Conservation (phyloP, 768 basidiomycete genomes). For the Mycena rebaudengoi region DNA sequence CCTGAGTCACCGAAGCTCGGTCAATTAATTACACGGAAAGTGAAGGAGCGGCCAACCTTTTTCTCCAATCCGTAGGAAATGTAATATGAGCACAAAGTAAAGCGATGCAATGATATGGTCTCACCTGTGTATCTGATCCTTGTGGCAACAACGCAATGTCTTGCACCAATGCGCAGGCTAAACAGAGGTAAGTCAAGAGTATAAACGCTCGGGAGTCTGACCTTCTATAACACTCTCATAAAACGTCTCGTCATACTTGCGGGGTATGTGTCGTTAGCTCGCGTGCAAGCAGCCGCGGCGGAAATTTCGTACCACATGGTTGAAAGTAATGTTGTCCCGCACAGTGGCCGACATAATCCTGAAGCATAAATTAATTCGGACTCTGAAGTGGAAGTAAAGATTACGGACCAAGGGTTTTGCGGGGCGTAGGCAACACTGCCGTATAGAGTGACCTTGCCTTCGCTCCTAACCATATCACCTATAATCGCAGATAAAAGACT, state of each 20-base stretch:
- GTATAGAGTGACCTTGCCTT: conserved; percentile 74
- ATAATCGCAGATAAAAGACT: conserved; percentile 82
- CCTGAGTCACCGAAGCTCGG: conserved; percentile 45
- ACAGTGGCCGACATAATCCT: conserved; percentile 90
- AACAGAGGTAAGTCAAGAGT: neutral
- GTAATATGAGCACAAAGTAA: too few relatives aligned
- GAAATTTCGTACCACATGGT: conserved; percentile 54
- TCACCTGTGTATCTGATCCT: too few relatives aligned
- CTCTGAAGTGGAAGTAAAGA: neutral
- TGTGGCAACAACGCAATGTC: conserved; percentile 83
- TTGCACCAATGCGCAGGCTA: conserved; percentile 85
- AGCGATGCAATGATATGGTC: too few relatives aligned
- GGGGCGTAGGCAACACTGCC: conserved; percentile 85
- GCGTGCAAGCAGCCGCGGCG: too few relatives aligned
- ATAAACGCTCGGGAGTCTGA: conserved; percentile 40
- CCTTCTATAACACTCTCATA: conserved; percentile 87
- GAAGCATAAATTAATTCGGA: neutral
- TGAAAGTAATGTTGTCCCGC: conserved; percentile 92
- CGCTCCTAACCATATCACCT: conserved; percentile 83
- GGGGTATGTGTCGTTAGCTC: neutral
- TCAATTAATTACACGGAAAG: neutral
- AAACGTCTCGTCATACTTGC: conserved; percentile 81
- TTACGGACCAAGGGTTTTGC: conserved; percentile 90
- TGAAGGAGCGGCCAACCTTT: conserved; percentile 58
- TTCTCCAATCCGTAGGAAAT: conserved; percentile 87